A percentile compares a stretch with the other conserved stretches of the same genome.
phyloP scores from a whole-genome alignment of 805 yeast species.

The Ogataea siamensis region DNA sequence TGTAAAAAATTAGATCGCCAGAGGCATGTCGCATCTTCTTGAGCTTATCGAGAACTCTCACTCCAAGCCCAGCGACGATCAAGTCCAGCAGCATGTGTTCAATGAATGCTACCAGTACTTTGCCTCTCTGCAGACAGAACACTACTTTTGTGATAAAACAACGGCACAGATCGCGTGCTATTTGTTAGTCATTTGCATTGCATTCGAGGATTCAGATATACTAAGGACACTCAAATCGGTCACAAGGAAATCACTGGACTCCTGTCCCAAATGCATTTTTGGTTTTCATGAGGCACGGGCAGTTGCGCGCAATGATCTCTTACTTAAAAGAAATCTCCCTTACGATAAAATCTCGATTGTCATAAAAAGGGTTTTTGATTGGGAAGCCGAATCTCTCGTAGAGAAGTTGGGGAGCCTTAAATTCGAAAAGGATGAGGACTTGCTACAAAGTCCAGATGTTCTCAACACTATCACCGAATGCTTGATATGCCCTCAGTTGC shows the following conservation, averaged over 20 bases:
- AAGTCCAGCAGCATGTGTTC: conserved; percentile 37
- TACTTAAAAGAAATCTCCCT: conserved; percentile 42
- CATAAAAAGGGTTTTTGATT: conserved; percentile 22
- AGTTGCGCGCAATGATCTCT: conserved; percentile 49
- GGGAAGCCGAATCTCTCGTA: conserved; percentile 28
- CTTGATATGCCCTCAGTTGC: conserved; percentile 48
- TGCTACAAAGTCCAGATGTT: conserved; percentile 32
- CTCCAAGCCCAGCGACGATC: conserved; percentile 31
- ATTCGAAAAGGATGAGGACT: conserved; percentile 23
- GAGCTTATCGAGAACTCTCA: conserved; percentile 33
- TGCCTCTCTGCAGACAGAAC: conserved; percentile 27
- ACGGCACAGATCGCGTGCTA: conserved; percentile 51
- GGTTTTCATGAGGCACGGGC: conserved; percentile 55
- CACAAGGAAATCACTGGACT: conserved; percentile 35
- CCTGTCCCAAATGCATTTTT: conserved; percentile 54
- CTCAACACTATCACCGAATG: conserved; percentile 43
- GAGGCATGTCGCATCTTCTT: conserved; percentile 7
- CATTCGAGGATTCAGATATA: conserved; percentile 38
- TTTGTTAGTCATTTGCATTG: conserved; percentile 40
- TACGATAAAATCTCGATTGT: conserved; percentile 24
- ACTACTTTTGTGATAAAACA: conserved; percentile 57
- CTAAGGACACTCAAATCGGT: conserved; percentile 11
- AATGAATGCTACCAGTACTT: conserved; percentile 37
- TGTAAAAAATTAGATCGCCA: neutral
- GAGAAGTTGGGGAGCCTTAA: conserved; percentile 15